Evolutionary conservation across 2,329 filamentous ascomycete genomes (phyloP).

Genomic region (Zasmidium cellare): DNA sequence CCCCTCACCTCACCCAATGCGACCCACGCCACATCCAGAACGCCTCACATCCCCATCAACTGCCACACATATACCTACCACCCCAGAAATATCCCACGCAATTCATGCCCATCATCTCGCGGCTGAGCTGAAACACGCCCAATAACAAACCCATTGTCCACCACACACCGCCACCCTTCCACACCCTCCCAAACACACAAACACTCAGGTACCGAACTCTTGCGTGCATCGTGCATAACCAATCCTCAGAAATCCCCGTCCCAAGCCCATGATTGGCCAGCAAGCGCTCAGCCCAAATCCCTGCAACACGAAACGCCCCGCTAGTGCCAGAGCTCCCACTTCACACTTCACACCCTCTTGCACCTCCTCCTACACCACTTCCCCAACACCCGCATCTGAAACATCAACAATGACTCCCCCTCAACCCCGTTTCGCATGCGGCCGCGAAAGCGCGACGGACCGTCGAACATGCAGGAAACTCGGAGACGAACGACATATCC

Average conservation of each 20-base stretch:
- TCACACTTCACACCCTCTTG: neutral
- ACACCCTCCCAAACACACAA: neutral
- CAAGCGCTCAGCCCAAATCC: neutral
- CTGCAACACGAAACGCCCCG: neutral
- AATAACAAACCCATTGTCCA: neutral
- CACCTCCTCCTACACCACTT: neutral
- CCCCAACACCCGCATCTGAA: neutral
- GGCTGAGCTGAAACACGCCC: neutral
- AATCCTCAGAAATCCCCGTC: neutral
- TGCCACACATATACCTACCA: neutral
- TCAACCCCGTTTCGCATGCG: neutral
- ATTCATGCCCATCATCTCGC: neutral
- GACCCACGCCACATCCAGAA: neutral
- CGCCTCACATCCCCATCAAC: neutral
- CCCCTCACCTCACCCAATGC: neutral
- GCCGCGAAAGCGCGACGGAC: neutral
- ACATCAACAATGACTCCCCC: constrained; percentile 3
- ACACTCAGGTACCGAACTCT: neutral
- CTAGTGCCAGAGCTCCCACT: neutral
- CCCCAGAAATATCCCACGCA: neutral
- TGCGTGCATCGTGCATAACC: neutral
- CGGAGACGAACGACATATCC: neutral
- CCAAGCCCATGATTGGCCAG: neutral
- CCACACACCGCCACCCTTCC: neutral
- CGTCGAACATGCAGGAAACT: neutral